Evolutionary conservation across 2,329 filamentous ascomycete species (phyloP), one percentile per base, ranked within the genome.

Genomic region (Basipetospora sp.): DNA sequence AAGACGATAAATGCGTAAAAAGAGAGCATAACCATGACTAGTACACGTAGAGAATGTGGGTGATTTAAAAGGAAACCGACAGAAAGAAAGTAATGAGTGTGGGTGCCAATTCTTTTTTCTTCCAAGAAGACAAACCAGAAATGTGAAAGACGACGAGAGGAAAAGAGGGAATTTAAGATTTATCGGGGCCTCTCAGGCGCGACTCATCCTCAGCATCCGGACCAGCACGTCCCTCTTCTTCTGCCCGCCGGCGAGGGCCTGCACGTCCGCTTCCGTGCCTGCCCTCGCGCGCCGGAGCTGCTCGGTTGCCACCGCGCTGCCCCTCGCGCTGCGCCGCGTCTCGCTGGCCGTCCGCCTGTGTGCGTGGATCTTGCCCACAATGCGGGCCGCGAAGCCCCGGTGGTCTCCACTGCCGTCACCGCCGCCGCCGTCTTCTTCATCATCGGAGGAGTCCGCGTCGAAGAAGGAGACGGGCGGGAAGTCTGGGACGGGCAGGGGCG

Each of bases 331-430:
- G 11, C 43, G 40, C 32, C 39, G 28, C 15, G 34, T 31, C 34
- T 43, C 41, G 35, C 39, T 44, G 33, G 34, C 37, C 18, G 20
- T 41, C 18, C 43, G 41, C 38, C 36, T 43, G 33, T 46, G 43
- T 17, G 20, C 36, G 22, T 4, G 26, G 11, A 45, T 34, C 26
- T 37, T 41, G 20, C 30, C 22, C 9, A 27, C 19, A 10, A 38
- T 33, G n/a, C 30, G 28, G 16, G 30, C 30, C n/a, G 27, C 18
- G 36, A 27, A 14, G 16, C 34, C 20, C 22, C 22, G 22, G 15
- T 27, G 9, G 26, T 6, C 18, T 16, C 15, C 20, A 2, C 16
- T 11, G 25, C 26, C 31, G 16, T 30, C 32, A 6, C 22, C 22
- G 22, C 16, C 9, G 25, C 26, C 31, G 16, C 22, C 32, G 6